A percentile compares a stretch with the other conserved stretches of the same genome.
These are phyloP conservation scores for Panicum hallii DNA, from an alignment of 202 grass and related monocot species.

Conservation along the genomic window DNA sequence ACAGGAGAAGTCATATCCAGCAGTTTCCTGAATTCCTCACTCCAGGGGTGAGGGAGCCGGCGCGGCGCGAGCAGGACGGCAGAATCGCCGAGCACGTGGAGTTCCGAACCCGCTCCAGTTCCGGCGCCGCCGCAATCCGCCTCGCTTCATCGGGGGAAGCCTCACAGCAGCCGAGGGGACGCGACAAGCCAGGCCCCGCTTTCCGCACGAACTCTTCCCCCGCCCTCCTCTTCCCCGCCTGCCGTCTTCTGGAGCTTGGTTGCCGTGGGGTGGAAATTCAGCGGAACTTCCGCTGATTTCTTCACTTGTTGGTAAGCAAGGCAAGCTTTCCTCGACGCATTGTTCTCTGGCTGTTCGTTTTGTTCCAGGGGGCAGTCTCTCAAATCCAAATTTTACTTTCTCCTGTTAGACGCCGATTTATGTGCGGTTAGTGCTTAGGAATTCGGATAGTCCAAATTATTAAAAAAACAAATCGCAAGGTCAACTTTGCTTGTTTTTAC, in stretches of 20 bases:
- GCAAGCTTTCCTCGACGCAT: background rate
- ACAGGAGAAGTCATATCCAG: background rate
- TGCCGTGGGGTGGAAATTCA: background rate
- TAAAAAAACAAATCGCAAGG: background rate
- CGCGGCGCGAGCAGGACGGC: slow-evolving; percentile 24
- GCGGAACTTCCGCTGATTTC: background rate
- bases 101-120: background rate
- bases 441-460: background rate
- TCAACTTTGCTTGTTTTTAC: background rate
- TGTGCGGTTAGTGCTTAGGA: background rate
- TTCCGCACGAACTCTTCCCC: background rate
- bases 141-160: background rate
- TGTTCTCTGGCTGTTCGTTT: background rate
- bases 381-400: background rate
- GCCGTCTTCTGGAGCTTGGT: background rate
- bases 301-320: background rate
- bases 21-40: background rate
- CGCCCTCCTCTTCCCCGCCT: background rate
- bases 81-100: background rate
- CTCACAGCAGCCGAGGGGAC: background rate
- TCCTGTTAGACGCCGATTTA: background rate
- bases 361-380: background rate
- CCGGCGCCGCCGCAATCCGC: background rate
- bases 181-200: background rate
- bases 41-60: background rate